Evolutionary conservation across 805 yeast genomes (phyloP).

Genomic region (Nakazawaea peltata): DNA sequence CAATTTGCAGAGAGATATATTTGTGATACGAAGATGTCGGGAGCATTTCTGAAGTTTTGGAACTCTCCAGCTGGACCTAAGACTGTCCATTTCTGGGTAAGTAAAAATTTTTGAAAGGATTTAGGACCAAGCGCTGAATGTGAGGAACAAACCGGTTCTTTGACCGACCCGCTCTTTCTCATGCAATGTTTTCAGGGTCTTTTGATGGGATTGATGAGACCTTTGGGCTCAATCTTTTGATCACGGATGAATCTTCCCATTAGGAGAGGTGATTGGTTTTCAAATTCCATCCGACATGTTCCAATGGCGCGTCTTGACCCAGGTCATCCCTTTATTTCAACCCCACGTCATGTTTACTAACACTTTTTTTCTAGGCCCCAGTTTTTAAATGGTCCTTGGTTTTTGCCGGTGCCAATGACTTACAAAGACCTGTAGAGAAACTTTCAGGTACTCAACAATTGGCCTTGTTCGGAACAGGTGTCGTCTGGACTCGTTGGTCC

Average conservation of each 20-base stretch:
- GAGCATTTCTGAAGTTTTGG: conserved; percentile 62
- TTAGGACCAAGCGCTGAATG: no score
- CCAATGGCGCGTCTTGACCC: no score
- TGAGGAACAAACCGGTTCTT: no score
- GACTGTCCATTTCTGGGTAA: conserved; percentile 96
- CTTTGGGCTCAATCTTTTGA: no score
- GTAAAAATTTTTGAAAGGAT: conserved; percentile 18
- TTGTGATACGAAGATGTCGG: conserved; percentile 24
- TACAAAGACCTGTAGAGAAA: conserved; percentile 85
- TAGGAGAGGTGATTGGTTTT: no score
- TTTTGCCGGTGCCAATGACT: conserved; percentile 82
- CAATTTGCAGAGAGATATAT: background rate
- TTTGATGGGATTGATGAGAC: no score
- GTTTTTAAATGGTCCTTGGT: conserved; percentile 78
- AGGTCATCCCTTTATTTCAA: no score
- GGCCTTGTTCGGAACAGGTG: conserved; percentile 86
- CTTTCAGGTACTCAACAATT: conserved; percentile 84
- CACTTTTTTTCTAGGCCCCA: conserved; percentile 1
- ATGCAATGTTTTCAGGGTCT: no score
- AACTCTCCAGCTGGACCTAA: conserved; percentile 91
- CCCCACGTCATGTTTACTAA: no score
- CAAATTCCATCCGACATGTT: no score
- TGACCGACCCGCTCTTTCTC: no score
- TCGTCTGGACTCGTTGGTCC: conserved; percentile 98
- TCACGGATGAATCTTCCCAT: no score